Evolutionary conservation across 805 yeast species (phyloP).

Genomic region (Yarrowia sp.): DNA sequence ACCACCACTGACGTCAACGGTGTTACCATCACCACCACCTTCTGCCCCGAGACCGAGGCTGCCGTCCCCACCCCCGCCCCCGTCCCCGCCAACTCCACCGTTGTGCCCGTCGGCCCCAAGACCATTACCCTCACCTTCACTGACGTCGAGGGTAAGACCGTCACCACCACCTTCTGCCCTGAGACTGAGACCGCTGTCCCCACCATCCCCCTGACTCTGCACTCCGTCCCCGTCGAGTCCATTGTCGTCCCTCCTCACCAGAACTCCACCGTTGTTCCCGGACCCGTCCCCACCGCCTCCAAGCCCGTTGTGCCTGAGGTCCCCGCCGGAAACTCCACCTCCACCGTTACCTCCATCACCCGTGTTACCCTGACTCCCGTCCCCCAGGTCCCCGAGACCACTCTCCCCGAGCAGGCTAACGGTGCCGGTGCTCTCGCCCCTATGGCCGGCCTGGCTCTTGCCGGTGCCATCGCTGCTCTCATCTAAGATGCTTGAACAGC

Average conservation of each 20-base stretch:
- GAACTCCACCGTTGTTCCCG: constrained; percentile 33
- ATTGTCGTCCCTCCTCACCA: constrained; percentile 28
- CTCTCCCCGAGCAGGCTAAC: constrained; percentile 37
- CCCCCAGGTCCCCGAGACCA: constrained; percentile 32
- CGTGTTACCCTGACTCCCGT: constrained; percentile 37
- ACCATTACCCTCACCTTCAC: constrained; percentile 37
- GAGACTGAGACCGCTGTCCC: constrained; percentile 38
- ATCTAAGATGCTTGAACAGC: constrained; percentile 23
- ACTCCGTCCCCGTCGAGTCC: constrained; percentile 16
- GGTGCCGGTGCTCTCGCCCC: constrained; percentile 38
- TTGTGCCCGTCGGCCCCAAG: constrained; percentile 28
- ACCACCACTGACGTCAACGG: constrained; percentile 38
- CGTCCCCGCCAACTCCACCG: constrained; percentile 26
- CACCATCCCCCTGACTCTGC: constrained; percentile 22
- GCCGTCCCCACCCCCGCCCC: constrained; percentile 30
- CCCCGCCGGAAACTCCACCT: constrained; percentile 37
- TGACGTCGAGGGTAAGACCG: constrained; percentile 36
- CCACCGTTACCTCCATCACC: constrained; percentile 38
- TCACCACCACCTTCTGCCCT: constrained; percentile 39
- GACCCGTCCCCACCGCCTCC: constrained; percentile 22
- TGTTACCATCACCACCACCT: constrained; percentile 38
- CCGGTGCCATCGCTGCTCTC: constrained; percentile 37
- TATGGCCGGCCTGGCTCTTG: constrained; percentile 39
- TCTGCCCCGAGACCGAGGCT: constrained; percentile 37
- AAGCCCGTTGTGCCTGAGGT: constrained; percentile 34